Conservation (phyloP, 108 stramenopile species). For the Discostella stelligeroides region DNA sequence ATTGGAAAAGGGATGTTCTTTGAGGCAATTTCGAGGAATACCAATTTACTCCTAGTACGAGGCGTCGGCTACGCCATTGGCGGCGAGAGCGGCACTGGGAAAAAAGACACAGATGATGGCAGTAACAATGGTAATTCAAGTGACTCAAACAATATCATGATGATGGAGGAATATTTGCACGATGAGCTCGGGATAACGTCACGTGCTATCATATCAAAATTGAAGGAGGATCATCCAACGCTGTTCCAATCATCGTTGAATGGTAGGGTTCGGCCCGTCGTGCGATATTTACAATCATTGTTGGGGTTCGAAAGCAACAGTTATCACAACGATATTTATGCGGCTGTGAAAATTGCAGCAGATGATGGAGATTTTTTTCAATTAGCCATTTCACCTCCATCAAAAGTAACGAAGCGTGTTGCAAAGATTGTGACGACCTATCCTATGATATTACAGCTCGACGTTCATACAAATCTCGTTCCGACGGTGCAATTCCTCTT, state of each 20-base stretch:
- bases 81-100: conserved; percentile 23
- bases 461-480: conserved; percentile 62
- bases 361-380: not conserved
- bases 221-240: conserved; percentile 60
- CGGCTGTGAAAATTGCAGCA: not conserved
- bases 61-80: conserved; percentile 62
- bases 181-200: conserved; percentile 44
- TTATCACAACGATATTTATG: not conserved
- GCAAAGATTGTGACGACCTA: conserved; percentile 50
- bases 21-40: conserved; percentile 74
- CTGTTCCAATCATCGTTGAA: conserved; percentile 61
- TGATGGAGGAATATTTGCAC: conserved; percentile 51
- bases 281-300: conserved; percentile 46
- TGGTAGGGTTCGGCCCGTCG: conserved; percentile 45
- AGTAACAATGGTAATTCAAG: conserved; percentile 9
- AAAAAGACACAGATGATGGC: too few relatives aligned
- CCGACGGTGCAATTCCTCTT: conserved; percentile 59
- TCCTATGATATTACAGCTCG: conserved; percentile 60
- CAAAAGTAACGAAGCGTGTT: conserved; percentile 37
- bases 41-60: conserved; percentile 61
- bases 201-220: conserved; percentile 30
- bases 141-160: not conserved
- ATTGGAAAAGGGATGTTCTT: conserved; percentile 54
- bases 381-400: not conserved
- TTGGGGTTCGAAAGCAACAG: conserved; percentile 3